These are phyloP conservation scores for Manihot esculenta DNA, from an alignment of 441 rosid genomes.

Conservation along the genomic window DNA sequence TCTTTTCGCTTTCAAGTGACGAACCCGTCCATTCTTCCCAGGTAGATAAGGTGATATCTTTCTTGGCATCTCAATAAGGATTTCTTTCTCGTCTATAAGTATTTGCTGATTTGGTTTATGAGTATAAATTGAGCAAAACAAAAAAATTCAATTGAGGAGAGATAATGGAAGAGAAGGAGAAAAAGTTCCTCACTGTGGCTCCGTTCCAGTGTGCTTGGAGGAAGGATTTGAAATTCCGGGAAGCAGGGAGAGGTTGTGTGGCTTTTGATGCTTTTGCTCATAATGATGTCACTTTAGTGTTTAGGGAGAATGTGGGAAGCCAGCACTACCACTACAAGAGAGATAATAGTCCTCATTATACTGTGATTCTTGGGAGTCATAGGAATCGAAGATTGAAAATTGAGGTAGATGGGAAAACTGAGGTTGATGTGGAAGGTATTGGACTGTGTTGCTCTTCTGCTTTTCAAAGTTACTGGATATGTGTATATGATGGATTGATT, in stretches of 20 bases:
- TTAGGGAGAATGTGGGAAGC: constrained; percentile 92
- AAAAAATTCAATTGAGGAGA: constrained; percentile 14
- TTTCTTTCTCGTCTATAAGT: constrained; percentile 17
- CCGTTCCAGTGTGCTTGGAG: constrained; percentile 99
- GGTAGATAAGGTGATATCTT: constrained; percentile 22
- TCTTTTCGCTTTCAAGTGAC: constrained; percentile 13
- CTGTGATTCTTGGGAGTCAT: constrained; percentile 94
- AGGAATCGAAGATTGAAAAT: constrained; percentile 87
- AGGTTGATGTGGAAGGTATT: constrained; percentile 74
- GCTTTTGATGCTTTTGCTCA: constrained; percentile 96
- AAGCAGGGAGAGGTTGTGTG: constrained; percentile 96
- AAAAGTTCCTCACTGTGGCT: constrained; percentile 78
- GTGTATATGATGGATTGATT: constrained; percentile 90
- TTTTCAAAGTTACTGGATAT: constrained; percentile 94
- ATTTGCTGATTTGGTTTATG: constrained; percentile 27
- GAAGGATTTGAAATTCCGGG: constrained; percentile 82
- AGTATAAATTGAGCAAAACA: constrained; percentile 12
- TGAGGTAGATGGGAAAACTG: constrained; percentile 85
- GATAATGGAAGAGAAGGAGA: constrained; percentile 61
- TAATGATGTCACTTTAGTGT: constrained; percentile 95
- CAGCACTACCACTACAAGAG: constrained; percentile 92
- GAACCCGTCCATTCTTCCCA: constrained; percentile 9
- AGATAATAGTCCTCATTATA: constrained; percentile 92
- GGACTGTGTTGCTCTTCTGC: constrained; percentile 82
- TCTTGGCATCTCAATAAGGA: constrained; percentile 13